A percentile compares a stretch with the other conserved stretches of the same genome.
Evolutionary conservation across 441 rosid species (phyloP).

Genomic region (Aleurites moluccanus): DNA sequence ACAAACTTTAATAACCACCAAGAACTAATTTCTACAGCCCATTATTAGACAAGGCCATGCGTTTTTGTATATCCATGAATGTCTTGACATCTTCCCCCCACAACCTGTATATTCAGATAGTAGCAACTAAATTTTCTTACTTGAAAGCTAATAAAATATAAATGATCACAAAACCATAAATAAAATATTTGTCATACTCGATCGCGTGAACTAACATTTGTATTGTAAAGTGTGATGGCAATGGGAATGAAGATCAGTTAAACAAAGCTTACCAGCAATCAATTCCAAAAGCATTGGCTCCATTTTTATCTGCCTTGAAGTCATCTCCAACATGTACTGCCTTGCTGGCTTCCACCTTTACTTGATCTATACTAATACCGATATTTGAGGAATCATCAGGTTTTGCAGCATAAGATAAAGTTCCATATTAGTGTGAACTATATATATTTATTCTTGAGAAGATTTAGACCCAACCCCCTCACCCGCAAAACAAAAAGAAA

Average conservation of each 20-base stretch:
- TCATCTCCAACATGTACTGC: constrained; percentile 82
- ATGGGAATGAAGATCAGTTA: neutral
- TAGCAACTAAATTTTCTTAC: neutral
- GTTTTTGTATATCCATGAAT: constrained; percentile 56
- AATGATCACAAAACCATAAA: neutral
- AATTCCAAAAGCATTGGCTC: too few relatives aligned
- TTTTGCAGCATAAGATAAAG: neutral
- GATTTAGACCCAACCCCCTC: too few relatives aligned
- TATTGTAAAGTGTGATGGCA: neutral
- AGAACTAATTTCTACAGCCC: neutral
- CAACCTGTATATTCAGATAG: constrained; percentile 48
- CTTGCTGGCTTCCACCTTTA: constrained; percentile 47
- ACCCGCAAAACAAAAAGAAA: too few relatives aligned
- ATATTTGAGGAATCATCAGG: neutral
- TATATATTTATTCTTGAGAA: too few relatives aligned
- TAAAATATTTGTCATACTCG: too few relatives aligned
- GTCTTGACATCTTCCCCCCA: constrained; percentile 75
- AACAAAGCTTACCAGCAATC: constrained; percentile 64
- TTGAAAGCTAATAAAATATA: neutral
- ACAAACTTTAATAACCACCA: neutral
- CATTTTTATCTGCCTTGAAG: too few relatives aligned
- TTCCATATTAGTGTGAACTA: neutral
- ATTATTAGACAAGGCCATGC: constrained; percentile 34
- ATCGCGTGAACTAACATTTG: neutral
- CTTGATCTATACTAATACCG: constrained; percentile 46